Percentiles rank a stretch among this genome's conserved stretches.
phyloP scores from a whole-genome alignment of 805 yeast genomes.

The Tetrapisispora phaffii region DNA sequence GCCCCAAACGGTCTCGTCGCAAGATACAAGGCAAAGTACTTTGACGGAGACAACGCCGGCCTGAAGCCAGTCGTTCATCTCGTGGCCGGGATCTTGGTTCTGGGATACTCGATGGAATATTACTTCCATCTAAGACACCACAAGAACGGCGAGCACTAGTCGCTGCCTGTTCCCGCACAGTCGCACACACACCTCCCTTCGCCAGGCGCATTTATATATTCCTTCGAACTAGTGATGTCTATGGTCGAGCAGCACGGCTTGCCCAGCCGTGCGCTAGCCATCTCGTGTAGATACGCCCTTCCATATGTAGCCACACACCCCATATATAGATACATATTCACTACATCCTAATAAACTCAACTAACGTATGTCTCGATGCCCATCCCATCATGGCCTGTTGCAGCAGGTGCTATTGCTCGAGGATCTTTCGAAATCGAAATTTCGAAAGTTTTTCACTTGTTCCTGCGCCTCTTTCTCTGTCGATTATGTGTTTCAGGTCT shows the following conservation, averaged over 20 bases:
- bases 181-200: not conserved
- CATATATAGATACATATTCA: not conserved
- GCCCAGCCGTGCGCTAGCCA: too few relatives aligned
- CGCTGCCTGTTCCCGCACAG: not conserved
- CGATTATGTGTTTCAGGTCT: too few relatives aligned
- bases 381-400: not conserved
- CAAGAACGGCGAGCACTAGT: slow-evolving; percentile 32
- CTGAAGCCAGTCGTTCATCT: slow-evolving; percentile 78
- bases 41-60: slow-evolving; percentile 73
- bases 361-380: not conserved
- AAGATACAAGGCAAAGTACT: slow-evolving; percentile 77
- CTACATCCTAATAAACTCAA: not conserved
- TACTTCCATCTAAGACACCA: slow-evolving; percentile 74
- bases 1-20: slow-evolving; percentile 46
- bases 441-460: too few relatives aligned
- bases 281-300: not conserved
- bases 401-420: too few relatives aligned
- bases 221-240: not conserved
- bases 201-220: not conserved
- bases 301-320: too few relatives aligned
- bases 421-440: too few relatives aligned
- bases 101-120: slow-evolving; percentile 90
- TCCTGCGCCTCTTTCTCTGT: too few relatives aligned
- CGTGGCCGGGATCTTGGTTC: slow-evolving; percentile 52
- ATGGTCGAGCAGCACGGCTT: too few relatives aligned